phyloP scores from a whole-genome alignment of 2,329 filamentous ascomycete species.

The Cladorrhinum sp. region DNA sequence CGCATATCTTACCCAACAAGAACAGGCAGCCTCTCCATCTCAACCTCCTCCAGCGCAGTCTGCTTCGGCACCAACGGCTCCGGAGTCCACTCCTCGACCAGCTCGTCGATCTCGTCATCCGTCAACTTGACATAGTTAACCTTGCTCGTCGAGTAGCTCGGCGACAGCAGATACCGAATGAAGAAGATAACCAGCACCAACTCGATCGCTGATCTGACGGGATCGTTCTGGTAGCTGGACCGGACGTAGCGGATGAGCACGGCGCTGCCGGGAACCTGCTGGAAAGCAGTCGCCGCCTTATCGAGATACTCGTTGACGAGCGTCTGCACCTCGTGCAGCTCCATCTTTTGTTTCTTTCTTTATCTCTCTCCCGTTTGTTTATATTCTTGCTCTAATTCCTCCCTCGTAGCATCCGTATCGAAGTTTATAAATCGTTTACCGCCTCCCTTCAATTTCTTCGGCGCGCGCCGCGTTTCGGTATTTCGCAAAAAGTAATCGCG shows the following conservation, averaged over 20 bases:
- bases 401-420: background rate
- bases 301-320: constrained; percentile 52
- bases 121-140: constrained; percentile 85
- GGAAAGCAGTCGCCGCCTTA: constrained; percentile 64
- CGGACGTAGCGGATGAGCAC: constrained; percentile 94
- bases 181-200: constrained; percentile 93
- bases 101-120: constrained; percentile 94
- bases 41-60: constrained; percentile 71
- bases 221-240: constrained; percentile 96
- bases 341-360: constrained; percentile 45
- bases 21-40: constrained; percentile 80
- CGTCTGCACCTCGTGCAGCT: constrained; percentile 59
- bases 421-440: background rate
- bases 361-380: background rate
- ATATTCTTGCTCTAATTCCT: background rate
- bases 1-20: constrained; percentile 71
- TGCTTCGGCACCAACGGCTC: constrained; percentile 80
- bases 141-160: constrained; percentile 88
- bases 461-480: background rate
- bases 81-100: constrained; percentile 94
- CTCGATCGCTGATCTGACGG: constrained; percentile 88
- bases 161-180: constrained; percentile 85
- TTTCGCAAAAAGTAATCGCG: too few relatives aligned
- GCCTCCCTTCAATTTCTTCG: background rate
- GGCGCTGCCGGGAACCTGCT: constrained; percentile 88